Evolutionary conservation across 1,284 basidiomycete species (phyloP), one percentile per base, ranked within the genome.

Genomic region (Cerrena zonata): DNA sequence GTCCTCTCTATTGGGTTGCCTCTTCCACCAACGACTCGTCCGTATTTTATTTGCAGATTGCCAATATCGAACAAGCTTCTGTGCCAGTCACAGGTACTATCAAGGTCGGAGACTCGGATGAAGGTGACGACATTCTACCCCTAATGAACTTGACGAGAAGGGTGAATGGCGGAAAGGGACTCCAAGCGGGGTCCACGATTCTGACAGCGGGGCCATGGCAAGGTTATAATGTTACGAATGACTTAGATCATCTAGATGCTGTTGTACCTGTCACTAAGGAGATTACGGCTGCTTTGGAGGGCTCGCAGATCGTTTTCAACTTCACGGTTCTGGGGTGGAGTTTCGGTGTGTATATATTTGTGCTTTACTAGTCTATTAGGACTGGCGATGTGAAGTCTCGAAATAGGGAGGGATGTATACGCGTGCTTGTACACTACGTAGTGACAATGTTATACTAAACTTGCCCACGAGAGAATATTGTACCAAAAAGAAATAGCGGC

Each of bases 1-100:
- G 25, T 12, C 48, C 48, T 49, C 48, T 49, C 12, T 49, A 49
- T 41, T 49, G 39, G 39, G 48, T 34, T 13, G 48, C 48, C 18
- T 24, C 48, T 21, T 49, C 48, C 4, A 40, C 39, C 27, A 49
- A 43, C 41, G 19, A 43, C 40, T 45, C 40, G n/a, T n/a, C n/a
- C n/a, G n/a, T 41, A 3, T 49, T 48, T 27, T 49, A 24, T 21
- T 22, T 49, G 13, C 48, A 49, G 11, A 13, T 49, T 11, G 48
- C 48, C 13, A 49, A 49, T 11, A 49, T 36, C 39, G 25, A 49
- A 5, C 12, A 48, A 15, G 15, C 42, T 12, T 18, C 44, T 26
- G 48, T 47, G 19, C 23, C 41, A 13, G 18, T 49, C 7, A 48
- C 48, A 23, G 48, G 48, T 4, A 49, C 48, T 18, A 49, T 49